Percentiles rank a stretch among this genome's conserved stretches.
Conservation (phyloP, 208 protist genomes). For the Wallacemonas sp. region DNA sequence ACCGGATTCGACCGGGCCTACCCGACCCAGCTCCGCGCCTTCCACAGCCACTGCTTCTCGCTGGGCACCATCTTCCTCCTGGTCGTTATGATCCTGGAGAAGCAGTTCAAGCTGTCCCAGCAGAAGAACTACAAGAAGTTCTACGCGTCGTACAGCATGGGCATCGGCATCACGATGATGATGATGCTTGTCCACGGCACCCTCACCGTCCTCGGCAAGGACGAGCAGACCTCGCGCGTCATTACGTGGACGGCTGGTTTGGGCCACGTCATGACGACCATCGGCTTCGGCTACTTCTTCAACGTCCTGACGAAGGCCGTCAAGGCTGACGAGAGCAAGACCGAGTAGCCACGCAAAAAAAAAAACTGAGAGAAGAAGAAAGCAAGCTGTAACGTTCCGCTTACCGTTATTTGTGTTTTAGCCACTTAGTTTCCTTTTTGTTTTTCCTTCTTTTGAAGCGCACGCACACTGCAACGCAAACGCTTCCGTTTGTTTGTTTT, state of each 20-base stretch:
- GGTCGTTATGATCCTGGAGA: conserved; percentile 56
- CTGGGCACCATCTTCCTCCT: conserved; percentile 66
- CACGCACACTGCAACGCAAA: too few species aligned
- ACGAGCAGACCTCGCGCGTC: conserved; percentile 28
- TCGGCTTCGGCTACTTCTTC: conserved; percentile 63
- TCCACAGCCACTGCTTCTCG: conserved; percentile 68
- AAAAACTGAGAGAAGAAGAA: background rate
- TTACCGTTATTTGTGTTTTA: background rate
- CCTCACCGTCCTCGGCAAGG: conserved; percentile 45
- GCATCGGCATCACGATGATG: conserved; percentile 57
- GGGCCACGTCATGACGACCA: conserved; percentile 44
- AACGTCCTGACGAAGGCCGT: conserved; percentile 40
- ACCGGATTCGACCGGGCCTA: conserved; percentile 28
- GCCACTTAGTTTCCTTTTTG: too few species aligned
- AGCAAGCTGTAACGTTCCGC: background rate
- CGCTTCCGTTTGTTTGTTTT: too few species aligned
- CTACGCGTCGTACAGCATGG: conserved; percentile 59
- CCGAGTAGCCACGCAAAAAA: background rate
- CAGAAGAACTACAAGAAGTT: conserved; percentile 68
- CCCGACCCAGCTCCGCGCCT: conserved; percentile 52
- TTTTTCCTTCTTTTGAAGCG: too few species aligned
- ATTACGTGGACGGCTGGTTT: conserved; percentile 44
- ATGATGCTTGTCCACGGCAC: conserved; percentile 59
- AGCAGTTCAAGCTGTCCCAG: conserved; percentile 43
- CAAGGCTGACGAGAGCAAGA: conserved; percentile 3